Conservation (phyloP, 2,329 filamentous ascomycete genomes). For the Dichotomopilus funicola region DNA sequence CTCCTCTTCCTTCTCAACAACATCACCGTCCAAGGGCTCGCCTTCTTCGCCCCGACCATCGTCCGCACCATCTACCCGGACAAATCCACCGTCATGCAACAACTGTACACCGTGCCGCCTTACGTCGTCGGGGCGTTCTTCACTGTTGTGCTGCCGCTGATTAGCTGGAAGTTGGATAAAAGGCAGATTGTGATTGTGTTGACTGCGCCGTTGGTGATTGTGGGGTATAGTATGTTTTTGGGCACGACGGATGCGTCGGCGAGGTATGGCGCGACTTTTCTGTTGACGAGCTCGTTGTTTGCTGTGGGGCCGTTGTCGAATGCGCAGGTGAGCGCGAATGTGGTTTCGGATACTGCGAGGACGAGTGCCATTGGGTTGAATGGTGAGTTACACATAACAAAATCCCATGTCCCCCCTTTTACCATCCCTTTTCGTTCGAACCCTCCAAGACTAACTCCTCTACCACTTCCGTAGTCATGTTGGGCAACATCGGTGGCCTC, state of each 20-base stretch:
- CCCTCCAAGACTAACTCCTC: not conserved
- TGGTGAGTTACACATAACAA: conserved; percentile 3
- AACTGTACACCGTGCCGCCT: conserved; percentile 64
- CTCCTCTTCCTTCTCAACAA: conserved; percentile 59
- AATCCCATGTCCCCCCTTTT: not conserved
- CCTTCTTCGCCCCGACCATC: conserved; percentile 67
- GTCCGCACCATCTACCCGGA: conserved; percentile 61
- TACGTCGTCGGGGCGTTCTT: conserved; percentile 62
- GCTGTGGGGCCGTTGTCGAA: conserved; percentile 58
- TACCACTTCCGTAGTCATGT: conserved; percentile 24
- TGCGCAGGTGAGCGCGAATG: conserved; percentile 60
- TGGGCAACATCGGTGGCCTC: conserved; percentile 26
- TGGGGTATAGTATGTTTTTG: conserved; percentile 64
- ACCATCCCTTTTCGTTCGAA: not conserved
- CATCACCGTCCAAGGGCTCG: conserved; percentile 65
- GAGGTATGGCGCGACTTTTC: conserved; percentile 62
- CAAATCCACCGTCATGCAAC: conserved; percentile 51
- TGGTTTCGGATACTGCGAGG: conserved; percentile 61
- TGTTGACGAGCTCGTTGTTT: conserved; percentile 58
- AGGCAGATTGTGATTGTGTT: conserved; percentile 55
- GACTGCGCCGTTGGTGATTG: conserved; percentile 54
- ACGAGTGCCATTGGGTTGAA: conserved; percentile 31
- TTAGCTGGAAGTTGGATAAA: conserved; percentile 53
- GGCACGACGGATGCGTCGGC: conserved; percentile 43
- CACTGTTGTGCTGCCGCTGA: conserved; percentile 50